These are phyloP conservation scores for Glebionis coronaria DNA, from an alignment of 129 eudicot species.

Conservation along the genomic window DNA sequence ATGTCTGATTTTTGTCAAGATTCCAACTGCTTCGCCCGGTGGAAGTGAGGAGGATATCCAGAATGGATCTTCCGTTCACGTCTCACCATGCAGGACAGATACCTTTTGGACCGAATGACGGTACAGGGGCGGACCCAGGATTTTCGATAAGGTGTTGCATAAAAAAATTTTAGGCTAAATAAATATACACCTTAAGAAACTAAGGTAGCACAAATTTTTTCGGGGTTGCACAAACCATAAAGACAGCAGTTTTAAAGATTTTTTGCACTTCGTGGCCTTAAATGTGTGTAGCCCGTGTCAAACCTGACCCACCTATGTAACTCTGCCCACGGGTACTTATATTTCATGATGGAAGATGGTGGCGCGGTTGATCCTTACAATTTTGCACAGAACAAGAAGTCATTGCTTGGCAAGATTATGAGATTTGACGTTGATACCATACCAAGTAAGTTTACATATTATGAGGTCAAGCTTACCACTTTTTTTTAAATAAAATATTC, in stretches of 20 bases:
- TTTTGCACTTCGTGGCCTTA: too few relatives aligned
- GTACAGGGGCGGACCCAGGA: too few relatives aligned
- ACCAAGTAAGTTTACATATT: constrained; percentile 53
- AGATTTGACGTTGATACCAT: constrained; percentile 73
- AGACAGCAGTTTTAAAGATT: too few relatives aligned
- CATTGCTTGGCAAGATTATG: constrained; percentile 86
- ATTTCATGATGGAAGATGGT: constrained; percentile 92
- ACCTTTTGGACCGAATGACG: constrained; percentile 72
- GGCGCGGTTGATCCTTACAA: constrained; percentile 66
- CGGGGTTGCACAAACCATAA: too few relatives aligned
- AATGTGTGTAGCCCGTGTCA: too few relatives aligned
- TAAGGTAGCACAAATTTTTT: too few relatives aligned
- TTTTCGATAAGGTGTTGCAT: too few relatives aligned
- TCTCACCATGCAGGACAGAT: constrained; percentile 84
- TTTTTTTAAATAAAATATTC: too few relatives aligned
- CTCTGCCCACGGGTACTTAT: constrained; percentile 75
- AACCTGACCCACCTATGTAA: too few relatives aligned
- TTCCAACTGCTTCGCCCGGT: constrained; percentile 62
- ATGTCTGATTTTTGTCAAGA: constrained; percentile 30
- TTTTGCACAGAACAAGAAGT: constrained; percentile 83
- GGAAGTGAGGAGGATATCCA: constrained; percentile 78
- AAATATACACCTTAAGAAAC: too few relatives aligned
- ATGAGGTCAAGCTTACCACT: constrained; percentile 8
- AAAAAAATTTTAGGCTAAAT: too few relatives aligned
- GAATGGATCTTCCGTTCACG: constrained; percentile 86